Evolutionary conservation across 805 yeast genomes (phyloP), one percentile per base, ranked within the genome.

Genomic region (Yarrowia sp.): DNA sequence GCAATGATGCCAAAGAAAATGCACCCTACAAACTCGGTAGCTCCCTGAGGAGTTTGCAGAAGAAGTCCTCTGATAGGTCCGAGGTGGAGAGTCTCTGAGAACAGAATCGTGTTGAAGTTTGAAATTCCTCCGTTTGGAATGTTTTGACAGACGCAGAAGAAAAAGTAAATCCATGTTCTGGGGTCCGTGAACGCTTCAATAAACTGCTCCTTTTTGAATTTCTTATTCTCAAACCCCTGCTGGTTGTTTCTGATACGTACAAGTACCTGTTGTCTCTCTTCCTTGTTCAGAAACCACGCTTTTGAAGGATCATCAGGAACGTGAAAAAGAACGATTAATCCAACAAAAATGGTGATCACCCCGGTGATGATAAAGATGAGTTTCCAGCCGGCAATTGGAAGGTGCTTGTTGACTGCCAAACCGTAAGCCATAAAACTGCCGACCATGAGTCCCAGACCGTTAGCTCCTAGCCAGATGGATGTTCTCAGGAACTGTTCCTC

Each of bases 401-500:
- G 55, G 32, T 15, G 38, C 8, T 14, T 19, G 12, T 49, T 49
- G 19, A 32, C 55, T 15, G 55, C 55, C 4, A 32, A 16, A 0
- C 55, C 55, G 32, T 49, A 49, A 3, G 55, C 55, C 40, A 49
- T 49, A 8, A 49, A 49, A n/a, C 40, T 32, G 12, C 55, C 55
- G 8, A 49, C 40, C 38, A 49, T 49, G 40, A 49, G 55, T 0
- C 55, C 55, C 19, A 49, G 32, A 3, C 40, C 55, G 14, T 49
- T 49, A 12, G 40, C 14, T 32, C 55, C 55, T 5, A 49, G 16
- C 55, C 55, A 49, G 14, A 49, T 15, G 40, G 55, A 49, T 8
- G 55, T 49, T 49, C 55, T 32, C 40, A 48, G 36, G 26, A 48
- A 48, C 38, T 48, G 52, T 36, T 48, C 52, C 26, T 48, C 52